Conservation (phyloP, 2,329 filamentous ascomycete species). For the Pseudogymnoascus sp. region DNA sequence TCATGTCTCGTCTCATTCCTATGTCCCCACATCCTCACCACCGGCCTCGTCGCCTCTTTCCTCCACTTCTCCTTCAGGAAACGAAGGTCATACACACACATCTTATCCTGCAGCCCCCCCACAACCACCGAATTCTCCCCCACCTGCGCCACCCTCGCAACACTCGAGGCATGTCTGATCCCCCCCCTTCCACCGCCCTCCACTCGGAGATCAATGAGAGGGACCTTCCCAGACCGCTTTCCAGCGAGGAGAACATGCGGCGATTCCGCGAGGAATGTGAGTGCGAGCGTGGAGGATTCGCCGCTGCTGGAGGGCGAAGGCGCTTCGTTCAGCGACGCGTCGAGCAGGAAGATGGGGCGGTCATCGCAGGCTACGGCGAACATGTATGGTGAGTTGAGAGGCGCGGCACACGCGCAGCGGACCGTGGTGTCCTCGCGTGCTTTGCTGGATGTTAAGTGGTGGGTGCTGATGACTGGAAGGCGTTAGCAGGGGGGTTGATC, state of each 20-base stretch:
- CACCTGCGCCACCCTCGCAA: constrained; percentile 43
- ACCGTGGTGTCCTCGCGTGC: constrained; percentile 33
- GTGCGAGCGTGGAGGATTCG: constrained; percentile 34
- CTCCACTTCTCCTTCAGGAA: constrained; percentile 25
- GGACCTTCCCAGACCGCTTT: constrained; percentile 38
- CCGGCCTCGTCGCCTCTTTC: constrained; percentile 24
- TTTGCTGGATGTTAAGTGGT: constrained; percentile 39
- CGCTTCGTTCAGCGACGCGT: constrained; percentile 14
- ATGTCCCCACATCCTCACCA: constrained; percentile 42
- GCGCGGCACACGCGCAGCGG: background rate
- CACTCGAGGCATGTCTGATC: constrained; percentile 30
- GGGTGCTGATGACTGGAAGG: constrained; percentile 30
- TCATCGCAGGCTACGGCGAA: background rate
- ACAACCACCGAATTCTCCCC: constrained; percentile 43
- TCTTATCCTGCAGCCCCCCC: constrained; percentile 39
- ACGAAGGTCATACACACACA: constrained; percentile 50
- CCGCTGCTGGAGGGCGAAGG: constrained; percentile 16
- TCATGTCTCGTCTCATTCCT: constrained; percentile 39
- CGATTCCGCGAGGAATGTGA: constrained; percentile 38
- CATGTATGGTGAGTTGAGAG: background rate
- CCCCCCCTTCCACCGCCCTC: constrained; percentile 18
- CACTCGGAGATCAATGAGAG: constrained; percentile 25
- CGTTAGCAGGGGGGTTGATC: no score
- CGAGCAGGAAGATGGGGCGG: constrained; percentile 8
- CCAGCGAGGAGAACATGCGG: constrained; percentile 42